Evolutionary conservation across 75 land plant species (phyloP), one percentile per base, ranked within the genome.

Genomic region (Larix kaempferi): DNA sequence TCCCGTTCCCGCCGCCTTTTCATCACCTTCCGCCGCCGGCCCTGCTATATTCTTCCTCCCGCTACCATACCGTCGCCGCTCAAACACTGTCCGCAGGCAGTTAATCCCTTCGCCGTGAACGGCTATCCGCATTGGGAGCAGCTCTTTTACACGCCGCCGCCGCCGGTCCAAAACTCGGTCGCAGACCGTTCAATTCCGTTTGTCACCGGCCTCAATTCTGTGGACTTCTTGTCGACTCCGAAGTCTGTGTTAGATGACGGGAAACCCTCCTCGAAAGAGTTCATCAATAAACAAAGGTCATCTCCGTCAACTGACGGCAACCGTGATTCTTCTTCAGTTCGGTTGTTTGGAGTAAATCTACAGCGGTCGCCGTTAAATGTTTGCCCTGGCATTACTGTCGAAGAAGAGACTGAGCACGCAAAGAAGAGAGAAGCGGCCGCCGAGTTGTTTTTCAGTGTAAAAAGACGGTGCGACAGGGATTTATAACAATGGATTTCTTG

Each of bases 1-100:
- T 44, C 81, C 14, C 78, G 78, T 5, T 60, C 25, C 54, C 73
- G 76, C 59, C 74, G 79, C 54, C 79, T 83, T 10, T 84, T 74
- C 76, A 79, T 85, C 52, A 76, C 59, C 62, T 85, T 78, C 39
- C 74, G 57, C 27, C 74, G 33, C 49, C 8, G 33, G 0, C 17
- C 74, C 16, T 19, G 10, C 7, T 5, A 44, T 44, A 6, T n/a
- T 12, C 61, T n/a, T 15, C 22, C 61, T 3, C 15, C n/a, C 5
- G 5, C 61, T 19, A 5, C 61, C 22, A 0, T 21, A n/a, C 22
- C 5, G 15, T 5, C 21, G 61, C 1, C 22, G 19, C 19, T n/a
- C 6, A n/a, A 37, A 19, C 49, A 7, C 3, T 11, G 44, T 5
- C 17, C 19, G n/a, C 49, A 19, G 49, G 5, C 21, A 0, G 10